Conservation (phyloP, 1,139 yeast species). For the Nematodospora anomalae region DNA sequence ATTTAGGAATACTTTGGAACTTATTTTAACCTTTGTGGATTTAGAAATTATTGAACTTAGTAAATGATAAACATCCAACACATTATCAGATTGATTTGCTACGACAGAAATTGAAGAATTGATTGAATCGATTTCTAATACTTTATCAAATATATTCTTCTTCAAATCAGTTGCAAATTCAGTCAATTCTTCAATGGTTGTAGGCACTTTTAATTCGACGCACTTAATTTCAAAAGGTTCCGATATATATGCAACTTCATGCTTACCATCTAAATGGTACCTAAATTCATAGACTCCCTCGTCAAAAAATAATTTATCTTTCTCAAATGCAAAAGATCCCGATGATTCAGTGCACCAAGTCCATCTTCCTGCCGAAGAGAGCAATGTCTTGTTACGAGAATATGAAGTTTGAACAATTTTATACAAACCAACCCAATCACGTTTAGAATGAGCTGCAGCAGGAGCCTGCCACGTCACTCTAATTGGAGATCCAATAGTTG, state of each 20-base stretch:
- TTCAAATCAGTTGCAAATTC: constrained; percentile 36
- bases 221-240: constrained; percentile 67
- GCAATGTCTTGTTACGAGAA: constrained; percentile 58
- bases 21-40: constrained; percentile 41
- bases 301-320: constrained; percentile 59
- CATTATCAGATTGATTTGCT: constrained; percentile 29
- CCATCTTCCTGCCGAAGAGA: constrained; percentile 76
- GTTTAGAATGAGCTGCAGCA: constrained; percentile 29
- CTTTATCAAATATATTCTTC: constrained; percentile 30
- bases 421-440: constrained; percentile 83
- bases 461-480: constrained; percentile 60
- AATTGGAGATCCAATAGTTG: constrained; percentile 54
- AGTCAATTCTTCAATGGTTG: constrained; percentile 18
- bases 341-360: constrained; percentile 42
- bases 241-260: constrained; percentile 67
- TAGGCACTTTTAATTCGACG: constrained; percentile 42
- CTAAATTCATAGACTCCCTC: constrained; percentile 76
- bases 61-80: constrained; percentile 33
- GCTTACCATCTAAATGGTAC: constrained; percentile 69
- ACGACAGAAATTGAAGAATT: constrained; percentile 28
- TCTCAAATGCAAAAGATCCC: constrained; percentile 56
- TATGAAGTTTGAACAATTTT: constrained; percentile 61
- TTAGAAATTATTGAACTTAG: constrained; percentile 36
- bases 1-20: constrained; percentile 38
- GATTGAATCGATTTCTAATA: constrained; percentile 26